Evolutionary conservation across 1,284 basidiomycete genomes (phyloP).

Genomic region (Ceratobasidium sp.): DNA sequence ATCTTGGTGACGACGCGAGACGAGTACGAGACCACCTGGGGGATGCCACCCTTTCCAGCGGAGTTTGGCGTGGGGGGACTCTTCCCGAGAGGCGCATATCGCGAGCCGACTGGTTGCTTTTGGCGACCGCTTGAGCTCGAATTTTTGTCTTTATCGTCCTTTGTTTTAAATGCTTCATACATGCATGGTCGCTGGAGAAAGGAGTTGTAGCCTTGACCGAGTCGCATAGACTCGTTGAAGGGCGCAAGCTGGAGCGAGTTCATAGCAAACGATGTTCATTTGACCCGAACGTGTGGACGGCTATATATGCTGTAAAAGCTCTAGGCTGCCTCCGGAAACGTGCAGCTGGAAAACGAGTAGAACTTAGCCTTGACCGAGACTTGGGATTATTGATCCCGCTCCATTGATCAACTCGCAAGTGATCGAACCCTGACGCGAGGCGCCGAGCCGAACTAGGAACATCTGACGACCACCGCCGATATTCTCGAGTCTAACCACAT

Average conservation of each 20-base stretch:
- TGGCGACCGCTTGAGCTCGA: neutral
- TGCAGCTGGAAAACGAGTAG: neutral
- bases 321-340: neutral
- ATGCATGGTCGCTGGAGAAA: slow-evolving; percentile 10
- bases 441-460: neutral
- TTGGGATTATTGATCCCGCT: neutral
- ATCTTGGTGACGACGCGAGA: slow-evolving; percentile 1
- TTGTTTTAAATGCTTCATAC: neutral
- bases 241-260: slow-evolving; percentile 14
- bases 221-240: slow-evolving; percentile 18
- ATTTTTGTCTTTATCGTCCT: neutral
- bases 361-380: neutral
- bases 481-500: neutral
- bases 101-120: neutral
- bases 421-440: neutral
- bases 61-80: neutral
- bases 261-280: neutral
- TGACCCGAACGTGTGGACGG: neutral
- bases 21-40: slow-evolving; percentile 7
- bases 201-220: slow-evolving; percentile 16
- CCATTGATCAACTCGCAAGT: neutral
- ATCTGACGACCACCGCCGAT: neutral
- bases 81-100: neutral
- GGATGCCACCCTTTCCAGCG: neutral
- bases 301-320: neutral